Conservation (phyloP, 768 basidiomycete genomes). For the Mycena pura region DNA sequence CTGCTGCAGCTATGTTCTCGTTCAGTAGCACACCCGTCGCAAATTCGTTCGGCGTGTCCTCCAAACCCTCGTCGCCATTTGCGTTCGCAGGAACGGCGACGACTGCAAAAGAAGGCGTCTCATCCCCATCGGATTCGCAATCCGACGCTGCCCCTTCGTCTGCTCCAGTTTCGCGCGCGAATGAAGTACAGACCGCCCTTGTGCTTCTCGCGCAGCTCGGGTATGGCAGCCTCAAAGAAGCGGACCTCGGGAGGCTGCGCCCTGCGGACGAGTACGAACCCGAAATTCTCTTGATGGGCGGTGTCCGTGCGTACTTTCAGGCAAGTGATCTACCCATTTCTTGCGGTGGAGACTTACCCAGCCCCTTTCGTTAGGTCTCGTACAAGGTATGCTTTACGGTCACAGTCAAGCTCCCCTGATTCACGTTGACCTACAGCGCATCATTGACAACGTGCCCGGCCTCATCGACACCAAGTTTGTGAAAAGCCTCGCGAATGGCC, state of each 20-base stretch:
- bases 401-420: background rate
- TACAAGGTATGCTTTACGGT: background rate
- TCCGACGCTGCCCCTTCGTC: too few relatives aligned
- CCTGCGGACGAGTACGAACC: conserved; percentile 45
- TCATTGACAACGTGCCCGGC: conserved; percentile 51
- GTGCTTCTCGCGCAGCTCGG: conserved; percentile 35
- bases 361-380: background rate
- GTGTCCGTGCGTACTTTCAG: conserved; percentile 52
- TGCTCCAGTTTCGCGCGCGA: too few relatives aligned
- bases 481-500: conserved; percentile 34
- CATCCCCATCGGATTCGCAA: too few relatives aligned
- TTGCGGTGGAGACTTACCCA: background rate
- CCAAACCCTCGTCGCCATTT: too few relatives aligned
- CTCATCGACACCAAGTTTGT: conserved; percentile 41
- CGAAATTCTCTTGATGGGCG: conserved; percentile 49
- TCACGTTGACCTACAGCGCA: conserved; percentile 37
- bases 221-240: conserved; percentile 31
- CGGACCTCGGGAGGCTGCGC: conserved; percentile 40
- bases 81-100: too few relatives aligned
- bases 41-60: too few relatives aligned
- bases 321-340: conserved; percentile 16
- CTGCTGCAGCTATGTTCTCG: too few relatives aligned
- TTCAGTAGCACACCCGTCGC: too few relatives aligned
- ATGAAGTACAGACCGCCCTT: too few relatives aligned
- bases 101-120: too few relatives aligned